Conservation (phyloP, 2,329 filamentous ascomycete genomes). For the Septoria petroselini region DNA sequence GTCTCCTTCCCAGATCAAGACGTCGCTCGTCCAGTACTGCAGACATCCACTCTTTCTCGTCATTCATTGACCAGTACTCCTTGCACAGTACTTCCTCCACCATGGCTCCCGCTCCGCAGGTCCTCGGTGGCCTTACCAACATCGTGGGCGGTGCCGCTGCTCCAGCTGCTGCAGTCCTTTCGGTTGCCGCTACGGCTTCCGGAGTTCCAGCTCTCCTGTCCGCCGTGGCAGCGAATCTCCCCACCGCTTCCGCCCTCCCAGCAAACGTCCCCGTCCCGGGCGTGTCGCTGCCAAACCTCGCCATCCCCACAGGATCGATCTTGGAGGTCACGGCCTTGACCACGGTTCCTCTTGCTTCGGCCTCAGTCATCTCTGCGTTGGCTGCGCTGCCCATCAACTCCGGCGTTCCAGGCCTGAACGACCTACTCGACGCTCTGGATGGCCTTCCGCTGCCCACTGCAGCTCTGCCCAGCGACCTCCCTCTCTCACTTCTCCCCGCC, state of each 20-base stretch:
- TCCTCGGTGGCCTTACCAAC: neutral
- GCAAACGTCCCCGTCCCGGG: neutral
- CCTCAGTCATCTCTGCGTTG: constrained; percentile 9
- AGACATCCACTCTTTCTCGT: neutral
- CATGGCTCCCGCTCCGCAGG: constrained; percentile 9
- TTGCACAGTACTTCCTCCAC: too few species aligned
- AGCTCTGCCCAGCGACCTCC: constrained; percentile 1
- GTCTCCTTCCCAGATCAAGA: neutral
- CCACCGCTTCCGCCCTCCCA: neutral
- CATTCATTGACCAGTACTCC: neutral
- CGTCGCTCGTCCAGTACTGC: neutral
- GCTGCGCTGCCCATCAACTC: constrained; percentile 13
- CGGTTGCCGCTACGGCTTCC: neutral
- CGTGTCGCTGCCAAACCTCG: constrained; percentile 3
- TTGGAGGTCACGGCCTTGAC: constrained; percentile 4
- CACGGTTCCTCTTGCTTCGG: constrained; percentile 14
- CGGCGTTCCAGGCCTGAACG: constrained; percentile 6
- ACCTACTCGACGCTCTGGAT: constrained; percentile 2
- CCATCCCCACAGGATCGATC: constrained; percentile 11
- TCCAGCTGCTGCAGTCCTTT: neutral
- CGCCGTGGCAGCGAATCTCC: neutral
- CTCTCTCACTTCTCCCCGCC: constrained; percentile 8
- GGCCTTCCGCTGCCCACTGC: constrained; percentile 9
- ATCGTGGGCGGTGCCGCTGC: neutral
- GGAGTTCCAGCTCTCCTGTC: neutral